Evolutionary conservation across 805 yeast species (phyloP), one percentile per base, ranked within the genome.

Genomic region (Groenewaldozyma tartarivorans): DNA sequence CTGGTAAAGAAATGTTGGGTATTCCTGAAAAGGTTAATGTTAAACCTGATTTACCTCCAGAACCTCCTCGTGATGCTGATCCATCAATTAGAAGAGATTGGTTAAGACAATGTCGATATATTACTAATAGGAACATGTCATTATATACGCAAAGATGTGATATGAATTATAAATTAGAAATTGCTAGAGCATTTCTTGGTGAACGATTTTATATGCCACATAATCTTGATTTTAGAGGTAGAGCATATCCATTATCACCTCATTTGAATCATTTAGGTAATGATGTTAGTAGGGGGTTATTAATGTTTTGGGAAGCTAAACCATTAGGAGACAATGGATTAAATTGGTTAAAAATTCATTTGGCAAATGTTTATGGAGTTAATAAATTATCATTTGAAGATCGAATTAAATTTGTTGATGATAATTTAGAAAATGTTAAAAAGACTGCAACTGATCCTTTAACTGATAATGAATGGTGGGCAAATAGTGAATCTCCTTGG

Each of bases 131-230:
- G 33, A 78, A 77, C 45, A 74, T 82, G 7, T 67, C 80, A 18
- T 68, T 72, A 47, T 77, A 92, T 60, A 88, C 97, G 0, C 82
- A 80, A 57, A 75, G 98, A 60, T 92, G 98, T 65, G 96, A 88
- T 61, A 71, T 84, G 47, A 90, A 92, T 58, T 92, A 92, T 60
- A 92, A 86, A 58, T 64, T 92, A 39, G 98, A 92, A 60, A 86
- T 92, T 56, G 97, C 98, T 0, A 72, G 97, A 48, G 96, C 95
- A 0, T 86, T 81, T 61, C 62, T 81, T 20, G 81, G 81, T 2
- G 82, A 76, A 47, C 58, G 66, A 20, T 67, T 77, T 50, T 75
- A 67, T 54, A 71, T 77, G 56, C 82, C 82, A 5, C 82, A 76
- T 55, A 77, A 75, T 45, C 65, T 76, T 19, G 82, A 76, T 50